These are phyloP conservation scores for Kandelia obovata DNA, from an alignment of 345 rosid species.

Conservation along the genomic window DNA sequence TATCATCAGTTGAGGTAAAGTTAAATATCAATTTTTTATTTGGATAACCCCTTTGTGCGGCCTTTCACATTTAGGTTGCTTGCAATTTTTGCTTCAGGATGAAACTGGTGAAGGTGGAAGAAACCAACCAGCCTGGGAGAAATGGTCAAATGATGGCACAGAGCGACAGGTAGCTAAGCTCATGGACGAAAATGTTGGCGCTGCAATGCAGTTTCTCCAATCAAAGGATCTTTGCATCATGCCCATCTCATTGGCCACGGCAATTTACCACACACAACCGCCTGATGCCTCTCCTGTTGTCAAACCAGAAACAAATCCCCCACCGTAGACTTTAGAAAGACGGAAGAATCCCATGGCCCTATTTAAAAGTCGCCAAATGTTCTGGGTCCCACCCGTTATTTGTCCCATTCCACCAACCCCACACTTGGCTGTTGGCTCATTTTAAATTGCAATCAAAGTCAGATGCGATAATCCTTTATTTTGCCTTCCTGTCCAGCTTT, in stretches of 20 bases:
- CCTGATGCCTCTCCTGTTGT: conserved; percentile 68
- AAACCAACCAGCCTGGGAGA: conserved; percentile 91
- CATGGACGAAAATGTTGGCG: conserved; percentile 97
- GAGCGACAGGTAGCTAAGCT: conserved; percentile 92
- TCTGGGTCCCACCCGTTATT: conserved; percentile 25
- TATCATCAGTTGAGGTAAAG: conserved; percentile 86
- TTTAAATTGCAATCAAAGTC: conserved; percentile 63
- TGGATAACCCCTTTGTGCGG: not conserved
- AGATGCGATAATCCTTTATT: conserved; percentile 45
- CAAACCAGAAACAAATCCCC: conserved; percentile 75
- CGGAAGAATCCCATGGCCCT: conserved; percentile 39
- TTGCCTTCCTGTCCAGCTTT: conserved; percentile 34
- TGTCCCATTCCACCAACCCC: conserved; percentile 20
- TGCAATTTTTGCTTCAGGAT: conserved; percentile 43
- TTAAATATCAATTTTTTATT: conserved; percentile 1
- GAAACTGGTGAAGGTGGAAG: conserved; percentile 80
- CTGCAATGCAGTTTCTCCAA: conserved; percentile 97
- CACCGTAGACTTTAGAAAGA: conserved; percentile 40
- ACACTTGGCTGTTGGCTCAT: conserved; percentile 23
- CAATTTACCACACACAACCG: conserved; percentile 81
- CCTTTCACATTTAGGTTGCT: conserved; percentile 9
- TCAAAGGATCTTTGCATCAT: conserved; percentile 98
- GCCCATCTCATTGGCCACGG: conserved; percentile 93
- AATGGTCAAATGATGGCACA: conserved; percentile 94
- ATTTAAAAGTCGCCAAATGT: conserved; percentile 14